These are phyloP conservation scores for Alternaria incomplexa DNA, from an alignment of 2,329 filamentous ascomycete species.

Conservation along the genomic window DNA sequence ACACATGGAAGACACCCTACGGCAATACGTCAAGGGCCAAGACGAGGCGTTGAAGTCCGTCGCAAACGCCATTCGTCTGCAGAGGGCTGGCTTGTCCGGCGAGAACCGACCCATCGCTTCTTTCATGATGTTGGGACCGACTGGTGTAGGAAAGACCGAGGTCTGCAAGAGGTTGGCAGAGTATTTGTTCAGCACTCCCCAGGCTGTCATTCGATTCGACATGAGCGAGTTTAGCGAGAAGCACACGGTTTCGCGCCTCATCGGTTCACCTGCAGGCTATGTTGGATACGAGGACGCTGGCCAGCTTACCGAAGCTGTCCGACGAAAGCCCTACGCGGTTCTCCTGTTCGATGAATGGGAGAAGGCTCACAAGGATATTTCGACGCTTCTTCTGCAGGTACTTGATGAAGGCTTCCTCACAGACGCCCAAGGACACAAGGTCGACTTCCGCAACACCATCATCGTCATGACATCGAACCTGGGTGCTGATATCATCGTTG, in stretches of 20 bases:
- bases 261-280: conserved; percentile 92
- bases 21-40: conserved; percentile 85
- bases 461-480: conserved; percentile 97
- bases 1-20: conserved; percentile 90
- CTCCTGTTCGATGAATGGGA: conserved; percentile 97
- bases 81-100: conserved; percentile 87
- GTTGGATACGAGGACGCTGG: conserved; percentile 97
- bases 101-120: conserved; percentile 91
- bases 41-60: conserved; percentile 92
- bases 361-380: conserved; percentile 95
- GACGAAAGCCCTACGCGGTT: conserved; percentile 93
- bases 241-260: conserved; percentile 90
- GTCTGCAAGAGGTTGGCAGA: conserved; percentile 93
- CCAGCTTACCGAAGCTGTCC: conserved; percentile 92
- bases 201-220: conserved; percentile 90
- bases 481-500: conserved; percentile 88
- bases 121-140: conserved; percentile 97
- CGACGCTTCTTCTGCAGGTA: conserved; percentile 87
- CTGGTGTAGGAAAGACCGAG: conserved; percentile 96
- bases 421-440: conserved; percentile 92
- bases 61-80: conserved; percentile 90
- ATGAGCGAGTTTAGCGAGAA: conserved; percentile 99
- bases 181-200: conserved; percentile 92
- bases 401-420: conserved; percentile 96
- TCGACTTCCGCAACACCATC: conserved; percentile 95